Evolutionary conservation across 1,284 basidiomycete genomes (phyloP), one percentile per base, ranked within the genome.

Genomic region (Ganoderma lingzhi): DNA sequence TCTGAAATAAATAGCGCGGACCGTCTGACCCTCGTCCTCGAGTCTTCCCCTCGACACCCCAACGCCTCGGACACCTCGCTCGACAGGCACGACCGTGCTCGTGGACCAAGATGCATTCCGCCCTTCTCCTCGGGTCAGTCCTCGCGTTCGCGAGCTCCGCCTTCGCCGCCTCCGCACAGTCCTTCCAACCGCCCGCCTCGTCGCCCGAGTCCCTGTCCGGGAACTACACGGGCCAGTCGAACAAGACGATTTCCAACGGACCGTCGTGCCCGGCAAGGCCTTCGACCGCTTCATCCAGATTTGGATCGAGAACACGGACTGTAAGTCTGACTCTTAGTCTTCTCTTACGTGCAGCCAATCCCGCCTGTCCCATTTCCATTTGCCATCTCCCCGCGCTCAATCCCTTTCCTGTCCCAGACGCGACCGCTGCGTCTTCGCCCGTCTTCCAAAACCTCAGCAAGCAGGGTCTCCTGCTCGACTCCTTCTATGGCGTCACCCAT

Each of bases 401-500:
- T 62, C 30, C 61, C n/a, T 41, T 53, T 17, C 14, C 10, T 14
- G 15, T 1, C n/a, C 23, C 66, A 76, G 75, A 73, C 66, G 70
- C 75, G 23, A 78, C 76, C 56, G 78, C 77, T 2, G 73, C 76
- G 19, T 76, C 77, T 15, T 74, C 77, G 6, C 48, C 80, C 4
- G 79, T 79, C 17, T 90, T 92, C 78, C 78, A 82, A 65, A 77
- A 80, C 62, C 81, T 92, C 44, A 84, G 86, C 14, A 77, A 81
- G 64, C 80, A 89, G 73, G 89, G 89, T 17, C 80, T 92, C 66
- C 76, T 84, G 4, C 80, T 92, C 44, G 81, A 81, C 39, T 79
- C 84, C 53, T 90, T 85, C 78, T 87, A 87, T 73, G 87, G 81
- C 0, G 72, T 91, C 41, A 91, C 91, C 1, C 90, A 92, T 74